Evolutionary conservation across 495 filamentous ascomycete species (phyloP).

Genomic region (Annulohypoxylon nitens): DNA sequence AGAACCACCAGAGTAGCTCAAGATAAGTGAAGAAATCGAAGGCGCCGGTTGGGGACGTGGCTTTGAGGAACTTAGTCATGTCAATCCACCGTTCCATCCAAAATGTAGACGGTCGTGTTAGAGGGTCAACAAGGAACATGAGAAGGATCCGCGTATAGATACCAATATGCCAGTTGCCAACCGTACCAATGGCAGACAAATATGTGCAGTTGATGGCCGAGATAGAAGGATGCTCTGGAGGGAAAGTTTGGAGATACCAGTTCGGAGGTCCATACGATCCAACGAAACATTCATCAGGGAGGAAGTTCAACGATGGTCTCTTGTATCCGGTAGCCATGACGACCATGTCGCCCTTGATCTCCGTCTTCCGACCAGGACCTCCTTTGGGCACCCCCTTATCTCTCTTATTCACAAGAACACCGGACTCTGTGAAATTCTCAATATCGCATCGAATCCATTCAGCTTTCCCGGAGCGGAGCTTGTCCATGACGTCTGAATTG

Average conservation of each 20-base stretch:
- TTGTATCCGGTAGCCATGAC: constrained; percentile 88
- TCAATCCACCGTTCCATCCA: constrained; percentile 91
- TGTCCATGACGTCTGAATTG: constrained; percentile 81
- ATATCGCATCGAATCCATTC: constrained; percentile 88
- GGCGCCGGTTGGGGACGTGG: constrained; percentile 72
- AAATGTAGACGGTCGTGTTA: constrained; percentile 75
- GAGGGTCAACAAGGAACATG: constrained; percentile 85
- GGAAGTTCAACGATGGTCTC: constrained; percentile 77
- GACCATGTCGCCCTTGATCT: constrained; percentile 79
- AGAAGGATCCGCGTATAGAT: constrained; percentile 88
- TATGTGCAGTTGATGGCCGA: constrained; percentile 89
- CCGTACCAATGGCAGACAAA: constrained; percentile 81
- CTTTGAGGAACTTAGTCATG: constrained; percentile 82
- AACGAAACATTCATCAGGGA: constrained; percentile 77
- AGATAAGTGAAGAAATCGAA: constrained; percentile 92
- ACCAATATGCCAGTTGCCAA: constrained; percentile 89
- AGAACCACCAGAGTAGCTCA: constrained; percentile 87
- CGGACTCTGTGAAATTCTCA: constrained; percentile 70
- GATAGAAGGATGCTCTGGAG: constrained; percentile 71
- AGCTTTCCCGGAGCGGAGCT: constrained; percentile 79
- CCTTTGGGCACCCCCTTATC: constrained; percentile 77
- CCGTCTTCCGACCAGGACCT: constrained; percentile 73
- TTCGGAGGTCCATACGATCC: constrained; percentile 82
- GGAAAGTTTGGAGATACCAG: constrained; percentile 90
- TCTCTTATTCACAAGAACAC: constrained; percentile 78